phyloP scores from a whole-genome alignment of 306 rosid genomes.

The Canavalia ensiformis region DNA sequence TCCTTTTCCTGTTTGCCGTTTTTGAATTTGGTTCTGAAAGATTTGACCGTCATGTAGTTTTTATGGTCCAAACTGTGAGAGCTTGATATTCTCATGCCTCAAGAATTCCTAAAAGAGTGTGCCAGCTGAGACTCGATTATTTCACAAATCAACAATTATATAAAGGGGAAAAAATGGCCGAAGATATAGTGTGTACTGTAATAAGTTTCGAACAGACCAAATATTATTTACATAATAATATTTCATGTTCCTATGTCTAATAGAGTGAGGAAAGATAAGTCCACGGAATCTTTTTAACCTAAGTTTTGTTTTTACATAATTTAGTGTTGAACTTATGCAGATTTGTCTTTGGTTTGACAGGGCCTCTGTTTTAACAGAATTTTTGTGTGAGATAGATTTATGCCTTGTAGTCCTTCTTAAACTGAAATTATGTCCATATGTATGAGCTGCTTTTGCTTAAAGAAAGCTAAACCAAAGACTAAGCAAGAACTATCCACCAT shows the following conservation, averaged over 20 bases:
- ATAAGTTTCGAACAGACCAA: neutral
- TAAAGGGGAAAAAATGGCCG: neutral
- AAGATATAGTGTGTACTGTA: neutral
- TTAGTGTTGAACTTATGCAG: constrained; percentile 8
- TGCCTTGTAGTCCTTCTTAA: constrained; percentile 12
- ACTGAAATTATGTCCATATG: constrained; percentile 35
- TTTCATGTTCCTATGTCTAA: neutral
- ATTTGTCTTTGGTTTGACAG: constrained; percentile 50
- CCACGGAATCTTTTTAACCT: neutral
- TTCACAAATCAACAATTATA: neutral
- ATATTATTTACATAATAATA: neutral
- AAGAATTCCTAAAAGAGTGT: neutral
- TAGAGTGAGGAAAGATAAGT: neutral
- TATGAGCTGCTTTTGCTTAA: constrained; percentile 59
- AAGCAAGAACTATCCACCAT: constrained; percentile 44
- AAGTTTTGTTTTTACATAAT: neutral
- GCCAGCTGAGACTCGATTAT: neutral
- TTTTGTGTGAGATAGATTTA: constrained; percentile 14
- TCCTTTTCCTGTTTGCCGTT: neutral
- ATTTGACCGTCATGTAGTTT: neutral
- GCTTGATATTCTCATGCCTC: neutral
- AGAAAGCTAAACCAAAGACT: constrained; percentile 41
- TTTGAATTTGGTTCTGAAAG: neutral
- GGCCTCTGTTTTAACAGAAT: neutral
- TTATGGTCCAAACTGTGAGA: neutral